phyloP scores from a whole-genome alignment of 148 eudicot species.

The Chenopodium album region DNA sequence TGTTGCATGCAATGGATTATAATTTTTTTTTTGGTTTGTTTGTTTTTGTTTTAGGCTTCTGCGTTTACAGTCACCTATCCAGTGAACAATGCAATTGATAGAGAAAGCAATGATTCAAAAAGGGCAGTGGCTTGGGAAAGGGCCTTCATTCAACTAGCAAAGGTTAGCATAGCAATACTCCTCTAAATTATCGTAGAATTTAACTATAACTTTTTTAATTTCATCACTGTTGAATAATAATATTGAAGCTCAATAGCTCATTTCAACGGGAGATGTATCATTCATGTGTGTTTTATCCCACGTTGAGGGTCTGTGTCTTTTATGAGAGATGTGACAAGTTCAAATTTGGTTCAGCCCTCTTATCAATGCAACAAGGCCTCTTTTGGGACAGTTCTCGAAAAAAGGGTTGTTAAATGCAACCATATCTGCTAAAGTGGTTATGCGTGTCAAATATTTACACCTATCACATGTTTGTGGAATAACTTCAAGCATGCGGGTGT shows the following conservation, averaged over 20 bases:
- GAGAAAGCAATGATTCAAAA: conserved; percentile 64
- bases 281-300: not conserved
- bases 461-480: too few species aligned
- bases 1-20: conserved; percentile 17
- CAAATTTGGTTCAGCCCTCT: not conserved
- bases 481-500: too few species aligned
- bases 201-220: not conserved
- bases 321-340: not conserved
- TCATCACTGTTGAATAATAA: not conserved
- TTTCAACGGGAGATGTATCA: not conserved
- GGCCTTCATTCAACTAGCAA: conserved; percentile 85
- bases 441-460: too few species aligned
- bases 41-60: conserved; percentile 63
- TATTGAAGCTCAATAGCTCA: not conserved
- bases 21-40: conserved; percentile 8
- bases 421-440: too few species aligned
- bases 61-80: conserved; percentile 96
- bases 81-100: conserved; percentile 82
- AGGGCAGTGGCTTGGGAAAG: conserved; percentile 90
- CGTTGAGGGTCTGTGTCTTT: not conserved
- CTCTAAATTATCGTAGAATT: not conserved
- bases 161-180: conserved; percentile 44
- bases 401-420: not conserved
- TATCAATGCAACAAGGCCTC: not conserved
- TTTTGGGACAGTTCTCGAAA: not conserved